phyloP scores from a whole-genome alignment of 768 basidiomycete species.

The Trametopsis cervina region DNA sequence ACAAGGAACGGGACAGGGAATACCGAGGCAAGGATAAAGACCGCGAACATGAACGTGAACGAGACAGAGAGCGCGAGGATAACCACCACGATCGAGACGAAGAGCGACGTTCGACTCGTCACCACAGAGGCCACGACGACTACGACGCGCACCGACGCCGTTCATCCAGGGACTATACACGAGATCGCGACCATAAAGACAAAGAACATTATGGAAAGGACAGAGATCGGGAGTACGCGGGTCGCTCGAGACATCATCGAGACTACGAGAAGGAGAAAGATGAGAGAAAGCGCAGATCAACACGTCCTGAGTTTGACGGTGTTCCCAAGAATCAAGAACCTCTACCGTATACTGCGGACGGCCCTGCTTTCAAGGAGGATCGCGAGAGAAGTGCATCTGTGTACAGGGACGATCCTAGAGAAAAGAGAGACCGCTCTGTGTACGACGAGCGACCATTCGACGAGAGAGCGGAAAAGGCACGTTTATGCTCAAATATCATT shows the following conservation, averaged over 20 bases:
- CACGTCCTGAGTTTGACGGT: conserved; percentile 29
- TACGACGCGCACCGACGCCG: conserved; percentile 32
- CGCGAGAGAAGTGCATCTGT: conserved; percentile 46
- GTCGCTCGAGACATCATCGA: conserved; percentile 28
- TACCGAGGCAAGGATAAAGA: conserved; percentile 24
- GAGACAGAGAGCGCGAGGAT: conserved; percentile 23
- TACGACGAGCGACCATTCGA: conserved; percentile 43
- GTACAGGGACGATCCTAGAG: conserved; percentile 24
- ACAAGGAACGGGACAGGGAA: conserved; percentile 23
- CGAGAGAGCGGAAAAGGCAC: conserved; percentile 63
- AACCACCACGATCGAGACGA: conserved; percentile 27
- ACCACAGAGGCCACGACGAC: conserved; percentile 45
- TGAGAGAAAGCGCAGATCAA: conserved; percentile 35
- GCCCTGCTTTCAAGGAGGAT: conserved; percentile 25
- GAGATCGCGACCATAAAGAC: conserved; percentile 29
- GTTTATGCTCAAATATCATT: conserved; percentile 12
- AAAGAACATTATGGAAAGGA: conserved; percentile 30
- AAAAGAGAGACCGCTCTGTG: conserved; percentile 27
- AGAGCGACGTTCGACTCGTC: conserved; percentile 36
- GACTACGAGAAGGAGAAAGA: conserved; percentile 41
- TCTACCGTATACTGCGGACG: conserved; percentile 32
- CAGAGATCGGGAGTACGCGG: conserved; percentile 33
- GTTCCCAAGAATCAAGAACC: conserved; percentile 41
- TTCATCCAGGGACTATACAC: conserved; percentile 28
- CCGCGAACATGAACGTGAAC: conserved; percentile 13